phyloP scores from a whole-genome alignment of 2,329 filamentous ascomycete species.

The Dactylonectria estremocensis region DNA sequence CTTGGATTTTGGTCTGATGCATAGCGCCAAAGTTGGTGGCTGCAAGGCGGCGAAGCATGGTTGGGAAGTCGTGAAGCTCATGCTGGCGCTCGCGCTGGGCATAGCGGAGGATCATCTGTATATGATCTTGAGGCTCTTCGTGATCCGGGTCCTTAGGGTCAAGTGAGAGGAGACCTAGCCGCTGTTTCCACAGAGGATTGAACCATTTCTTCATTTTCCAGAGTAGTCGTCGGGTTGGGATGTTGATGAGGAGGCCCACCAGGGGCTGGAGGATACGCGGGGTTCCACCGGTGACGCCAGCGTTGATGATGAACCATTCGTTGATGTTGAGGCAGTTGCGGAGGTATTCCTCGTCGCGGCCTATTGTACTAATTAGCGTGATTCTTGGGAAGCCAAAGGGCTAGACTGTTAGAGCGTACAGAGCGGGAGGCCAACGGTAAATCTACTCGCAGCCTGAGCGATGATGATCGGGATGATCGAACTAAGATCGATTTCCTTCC shows the following conservation, averaged over 20 bases:
- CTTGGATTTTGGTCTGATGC: slow-evolving; percentile 58
- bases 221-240: slow-evolving; percentile 42
- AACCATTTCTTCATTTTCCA: slow-evolving; percentile 48
- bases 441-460: slow-evolving; percentile 51
- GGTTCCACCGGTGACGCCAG: slow-evolving; percentile 50
- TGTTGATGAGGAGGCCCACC: slow-evolving; percentile 47
- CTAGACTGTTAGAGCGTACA: slow-evolving; percentile 45
- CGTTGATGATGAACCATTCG: slow-evolving; percentile 52
- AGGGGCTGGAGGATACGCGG: slow-evolving; percentile 53
- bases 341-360: slow-evolving; percentile 55
- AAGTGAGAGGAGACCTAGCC: slow-evolving; percentile 22
- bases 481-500: slow-evolving; percentile 53
- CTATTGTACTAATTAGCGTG: slow-evolving; percentile 30
- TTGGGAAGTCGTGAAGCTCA: slow-evolving; percentile 52
- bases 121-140: slow-evolving; percentile 54
- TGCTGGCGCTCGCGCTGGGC: slow-evolving; percentile 56
- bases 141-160: slow-evolving; percentile 27
- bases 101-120: slow-evolving; percentile 60
- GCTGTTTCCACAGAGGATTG: slow-evolving; percentile 41
- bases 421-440: slow-evolving; percentile 51
- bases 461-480: slow-evolving; percentile 48
- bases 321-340: slow-evolving; percentile 48
- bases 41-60: slow-evolving; percentile 52
- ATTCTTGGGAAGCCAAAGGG: not conserved
- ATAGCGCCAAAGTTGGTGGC: slow-evolving; percentile 56